Base-by-base conservation (phyloP, 2,329 filamentous ascomycete species). In the Aureobasidium zeae region DNA sequence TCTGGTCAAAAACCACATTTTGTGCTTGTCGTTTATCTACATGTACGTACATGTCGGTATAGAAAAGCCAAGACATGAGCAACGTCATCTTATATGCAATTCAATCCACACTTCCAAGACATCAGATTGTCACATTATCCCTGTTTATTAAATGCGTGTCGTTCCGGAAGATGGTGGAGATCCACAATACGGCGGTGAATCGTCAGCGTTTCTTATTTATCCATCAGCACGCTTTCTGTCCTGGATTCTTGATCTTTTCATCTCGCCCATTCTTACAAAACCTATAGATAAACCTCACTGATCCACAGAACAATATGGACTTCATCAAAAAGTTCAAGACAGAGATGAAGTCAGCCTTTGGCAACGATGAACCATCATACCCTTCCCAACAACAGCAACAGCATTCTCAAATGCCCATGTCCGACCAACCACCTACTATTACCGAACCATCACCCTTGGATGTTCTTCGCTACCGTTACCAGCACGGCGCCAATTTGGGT, bases 401-500 rank as follows among this genome's bases (percentile, higher is more conserved):
- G n/a, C 51, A 56, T 21, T 41, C 42, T 7, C 51, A 54, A 16
- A 46, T 49, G 30, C 51, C 41, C 29, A 48, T 49, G 28, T 47
- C 53, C 30, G 57, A 57, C 13, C 45, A 47, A 15, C 52, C 52
- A 19, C 49, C 53, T 1, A 35, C 33, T 10, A 66, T 72, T 46
- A 60, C 48, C 52, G 56, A 41, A 47, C 64, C 66, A 5, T 64
- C 62, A 5, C 44, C 56, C 1, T 51, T 59, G 43, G 68, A 63
- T 39, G 61, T 75, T 15, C 56, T 71, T 20, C 65, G 72, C 38
- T 79, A 77, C 52, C 70, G 75, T 30, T 77, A 75, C 50, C 73
- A 78, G 46, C 72, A 77, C 53, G 76, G 74, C 6, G 68, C 68
- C 1, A 79, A 79, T 47, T 62, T 79, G 2, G 75, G 76, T 29